Evolutionary conservation across 2,329 filamentous ascomycete genomes (phyloP).

Genomic region (Sporothrix mexicana): DNA sequence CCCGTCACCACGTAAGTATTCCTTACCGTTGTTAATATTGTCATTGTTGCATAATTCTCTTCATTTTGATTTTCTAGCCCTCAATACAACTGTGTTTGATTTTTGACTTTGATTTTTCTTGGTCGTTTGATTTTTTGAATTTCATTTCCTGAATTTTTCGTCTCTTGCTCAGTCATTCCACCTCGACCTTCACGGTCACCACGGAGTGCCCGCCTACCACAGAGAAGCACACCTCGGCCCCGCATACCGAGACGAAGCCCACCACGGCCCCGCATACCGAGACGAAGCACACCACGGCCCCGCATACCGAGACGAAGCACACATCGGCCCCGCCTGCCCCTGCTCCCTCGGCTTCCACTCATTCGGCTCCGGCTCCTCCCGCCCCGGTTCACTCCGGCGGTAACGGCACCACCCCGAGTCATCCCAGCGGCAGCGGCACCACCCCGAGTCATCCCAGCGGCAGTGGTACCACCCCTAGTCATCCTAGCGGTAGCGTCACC

Average conservation of each 20-base stretch:
- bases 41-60: no score
- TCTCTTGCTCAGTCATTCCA: neutral
- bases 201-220: neutral
- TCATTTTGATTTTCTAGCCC: no score
- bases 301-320: neutral
- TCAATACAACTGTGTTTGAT: neutral
- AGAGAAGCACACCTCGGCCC: neutral
- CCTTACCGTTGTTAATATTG: no score
- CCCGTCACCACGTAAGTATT: conserved; percentile 1
- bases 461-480: neutral
- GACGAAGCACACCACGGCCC: no score
- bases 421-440: neutral
- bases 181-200: neutral
- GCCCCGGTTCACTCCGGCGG: neutral
- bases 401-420: neutral
- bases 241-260: neutral
- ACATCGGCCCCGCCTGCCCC: no score
- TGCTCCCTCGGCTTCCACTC: no score
- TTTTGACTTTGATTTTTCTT: neutral
- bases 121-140: neutral
- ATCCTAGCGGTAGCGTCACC: neutral
- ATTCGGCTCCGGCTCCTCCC: neutral
- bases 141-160: neutral
- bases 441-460: neutral
- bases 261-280: neutral